Base-by-base conservation (phyloP, 129 eudicot genomes). In the Centaurea solstitialis region DNA sequence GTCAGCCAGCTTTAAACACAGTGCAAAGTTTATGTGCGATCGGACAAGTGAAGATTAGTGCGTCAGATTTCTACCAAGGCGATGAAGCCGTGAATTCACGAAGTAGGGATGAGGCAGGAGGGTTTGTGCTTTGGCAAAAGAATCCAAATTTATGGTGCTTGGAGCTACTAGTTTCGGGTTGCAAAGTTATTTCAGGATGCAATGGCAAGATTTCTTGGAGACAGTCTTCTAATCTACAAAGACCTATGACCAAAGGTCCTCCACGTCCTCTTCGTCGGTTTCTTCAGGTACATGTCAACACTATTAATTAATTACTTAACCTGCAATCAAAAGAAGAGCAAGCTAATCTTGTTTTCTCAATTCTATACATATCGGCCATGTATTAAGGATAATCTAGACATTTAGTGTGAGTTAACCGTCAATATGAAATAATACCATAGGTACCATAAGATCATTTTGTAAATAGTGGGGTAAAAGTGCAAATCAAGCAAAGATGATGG, bases 241-340 rank as follows among this genome's bases (percentile, higher is more conserved):
- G 87, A 68, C 94, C 97, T 9, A 79, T 96, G 69, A 66, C 88
- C 13, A 88, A 83, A 38, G 99, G 99, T 30, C 91, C 97, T 73
- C 95, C 99, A 5, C 88, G 99, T 66, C 98, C 95, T 68, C 86
- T 96, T 30, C 91, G 99, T n/a, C 92, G 99, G 22, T 93, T 96
- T 82, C 85, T 93, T 64, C 99, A 95, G 94, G 98, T 93, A 87
- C 30, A 35, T 10, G 2, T 43, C 17, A 13, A 47, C 30, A n/a
- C 53, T 72, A 73, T 73, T 30, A 40, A 40, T 17, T 72, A 22
- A 38, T 17, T 0, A 70, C 70, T 15, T 33, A 79, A 28, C 57
- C 33, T 8, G 15, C 22, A 53, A 57, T 70, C 15, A 7, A 20
- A 76, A 1, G 20, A 77, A 67, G 12, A 68, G 6, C 9, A 7